Base-by-base conservation (phyloP, 768 basidiomycete genomes). In the Coprinopsis cinerea region DNA sequence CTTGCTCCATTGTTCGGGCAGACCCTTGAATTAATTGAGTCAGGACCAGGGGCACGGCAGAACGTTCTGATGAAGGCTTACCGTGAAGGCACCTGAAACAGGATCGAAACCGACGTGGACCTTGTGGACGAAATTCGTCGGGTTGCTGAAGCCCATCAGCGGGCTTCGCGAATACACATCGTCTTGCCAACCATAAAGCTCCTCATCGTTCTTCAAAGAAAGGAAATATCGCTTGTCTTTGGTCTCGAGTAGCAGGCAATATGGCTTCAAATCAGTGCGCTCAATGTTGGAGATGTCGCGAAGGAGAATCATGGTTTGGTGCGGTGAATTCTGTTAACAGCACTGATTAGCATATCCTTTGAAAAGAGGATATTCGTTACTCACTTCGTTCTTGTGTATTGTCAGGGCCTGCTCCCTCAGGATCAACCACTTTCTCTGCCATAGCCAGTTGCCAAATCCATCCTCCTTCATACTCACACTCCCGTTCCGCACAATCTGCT, bases 81-180 rank as follows among this genome's bases (percentile, higher is more conserved):
- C 92, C 14, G 94, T 97, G 66, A 99, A 99, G 14, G 84, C 92
- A 10, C 95, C 95, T 35, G 88, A 87, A 37, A 89, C 74, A 1
- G 93, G 90, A 68, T 99, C 95, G 59, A 94, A 97, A 2, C 93
- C 94, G 49, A 98, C 95, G 67, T 98, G 95, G 2, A 98, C 93
- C 64, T 97, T 93, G 72, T 99, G 95, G 0, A 97, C 92, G 62
- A 99, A 98, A 67, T 99, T 95, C 6, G 94, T 97, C 0, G 95
- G 95, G 57, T 87, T 88, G 64, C 85, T 86, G 37, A 94, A 89
- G 23, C 95, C 92, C 83, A 94, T 90, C 43, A 93, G 73, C 2
- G 94, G 92, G 60, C 88, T 91, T 41, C 92, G 80, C 4, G 81
- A 81, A 68, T 98, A 97, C 53, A 99, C 85, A 63, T 96, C 94